Conservation (phyloP, 2,329 filamentous ascomycete species). For the Colletotrichum kahawae region DNA sequence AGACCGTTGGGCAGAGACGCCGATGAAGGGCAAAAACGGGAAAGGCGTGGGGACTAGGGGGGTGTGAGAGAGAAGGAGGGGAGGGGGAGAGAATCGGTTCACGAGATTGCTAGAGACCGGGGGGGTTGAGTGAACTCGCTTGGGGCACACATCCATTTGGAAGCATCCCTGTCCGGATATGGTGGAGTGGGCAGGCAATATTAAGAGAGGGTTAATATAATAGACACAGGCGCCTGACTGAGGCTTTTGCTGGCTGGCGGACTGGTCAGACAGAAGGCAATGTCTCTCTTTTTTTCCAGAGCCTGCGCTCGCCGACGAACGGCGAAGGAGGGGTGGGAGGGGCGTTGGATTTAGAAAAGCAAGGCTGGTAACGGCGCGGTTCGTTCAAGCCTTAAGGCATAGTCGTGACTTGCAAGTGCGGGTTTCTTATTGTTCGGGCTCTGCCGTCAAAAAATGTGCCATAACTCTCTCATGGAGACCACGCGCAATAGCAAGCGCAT, state of each 20-base stretch:
- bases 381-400: conserved; percentile 13
- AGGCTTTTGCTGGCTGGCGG: conserved; percentile 16
- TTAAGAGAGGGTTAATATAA: conserved; percentile 22
- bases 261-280: conserved; percentile 9
- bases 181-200: conserved; percentile 21
- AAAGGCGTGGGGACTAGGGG: conserved; percentile 38
- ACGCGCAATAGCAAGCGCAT: conserved; percentile 4
- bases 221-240: conserved; percentile 23
- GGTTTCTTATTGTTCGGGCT: conserved; percentile 1
- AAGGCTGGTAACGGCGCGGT: conserved; percentile 12
- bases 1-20: conserved; percentile 51
- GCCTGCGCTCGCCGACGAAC: not conserved
- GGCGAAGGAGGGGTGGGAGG: conserved; percentile 1
- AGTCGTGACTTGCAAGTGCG: not conserved
- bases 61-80: conserved; percentile 23
- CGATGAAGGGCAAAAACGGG: conserved; percentile 41
- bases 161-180: conserved; percentile 19
- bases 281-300: conserved; percentile 3
- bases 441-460: conserved; percentile 13
- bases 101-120: conserved; percentile 49
- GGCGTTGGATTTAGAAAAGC: not conserved
- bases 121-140: conserved; percentile 35
- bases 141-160: conserved; percentile 26
- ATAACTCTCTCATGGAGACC: conserved; percentile 4
- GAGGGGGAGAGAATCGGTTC: conserved; percentile 45